Conservation (phyloP, 169 alveolate genomes). For the Pseudocohnilembus persalinus region DNA sequence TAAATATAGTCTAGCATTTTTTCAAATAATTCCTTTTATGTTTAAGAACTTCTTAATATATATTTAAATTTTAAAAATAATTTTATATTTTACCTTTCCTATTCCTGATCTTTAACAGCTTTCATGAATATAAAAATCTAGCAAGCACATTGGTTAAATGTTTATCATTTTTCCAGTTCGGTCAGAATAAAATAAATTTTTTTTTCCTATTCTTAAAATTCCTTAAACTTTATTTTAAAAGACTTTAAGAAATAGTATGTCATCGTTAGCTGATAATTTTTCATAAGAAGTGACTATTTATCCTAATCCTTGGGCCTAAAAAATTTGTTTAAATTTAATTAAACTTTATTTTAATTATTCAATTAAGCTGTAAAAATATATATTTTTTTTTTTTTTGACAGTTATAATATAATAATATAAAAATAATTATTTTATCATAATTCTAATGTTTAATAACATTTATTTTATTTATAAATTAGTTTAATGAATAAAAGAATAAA, state of each 20-base stretch:
- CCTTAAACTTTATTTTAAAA: constrained; percentile 73
- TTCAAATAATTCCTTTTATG: constrained; percentile 50
- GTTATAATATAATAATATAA: too few species aligned
- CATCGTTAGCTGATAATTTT: constrained; percentile 44
- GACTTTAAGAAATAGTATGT: constrained; percentile 59
- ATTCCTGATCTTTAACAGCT: constrained; percentile 80
- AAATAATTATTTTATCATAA: too few species aligned
- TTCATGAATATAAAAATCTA: constrained; percentile 89
- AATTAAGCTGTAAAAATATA: not conserved
- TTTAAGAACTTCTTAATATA: not conserved
- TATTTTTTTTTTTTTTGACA: too few species aligned
- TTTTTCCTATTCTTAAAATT: constrained; percentile 75
- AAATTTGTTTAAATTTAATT: not conserved
- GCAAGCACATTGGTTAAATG: constrained; percentile 80
- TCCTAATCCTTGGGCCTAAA: constrained; percentile 55
- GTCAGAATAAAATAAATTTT: constrained; percentile 76
- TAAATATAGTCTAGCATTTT: constrained; percentile 65
- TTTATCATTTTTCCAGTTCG: constrained; percentile 73
- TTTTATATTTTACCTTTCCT: constrained; percentile 60
- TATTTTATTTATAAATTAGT: not conserved
- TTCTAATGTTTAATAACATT: too few species aligned
- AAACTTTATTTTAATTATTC: not conserved
- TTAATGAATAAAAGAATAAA: not conserved
- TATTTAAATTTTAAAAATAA: not conserved
- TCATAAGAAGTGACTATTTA: constrained; percentile 47